Evolutionary conservation across 1,284 basidiomycete species (phyloP).

Genomic region (Cryptococcus amylolentus): DNA sequence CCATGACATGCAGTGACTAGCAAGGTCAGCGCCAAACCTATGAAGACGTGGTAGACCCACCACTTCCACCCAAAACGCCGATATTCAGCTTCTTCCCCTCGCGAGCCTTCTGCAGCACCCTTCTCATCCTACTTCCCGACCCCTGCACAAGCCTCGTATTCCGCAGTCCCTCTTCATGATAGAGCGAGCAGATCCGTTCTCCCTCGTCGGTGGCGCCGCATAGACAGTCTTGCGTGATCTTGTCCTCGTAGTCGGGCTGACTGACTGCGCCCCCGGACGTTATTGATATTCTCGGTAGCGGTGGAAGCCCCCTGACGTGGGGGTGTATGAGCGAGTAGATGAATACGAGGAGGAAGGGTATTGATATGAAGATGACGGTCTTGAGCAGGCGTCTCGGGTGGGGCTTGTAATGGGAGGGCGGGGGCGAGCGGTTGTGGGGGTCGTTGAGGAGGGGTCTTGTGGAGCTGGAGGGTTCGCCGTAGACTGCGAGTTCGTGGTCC

Average conservation of each 20-base stretch:
- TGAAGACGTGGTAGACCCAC: constrained; percentile 23
- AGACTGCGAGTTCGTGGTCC: not conserved
- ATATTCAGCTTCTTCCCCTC: constrained; percentile 39
- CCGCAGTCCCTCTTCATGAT: constrained; percentile 33
- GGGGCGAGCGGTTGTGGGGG: not conserved
- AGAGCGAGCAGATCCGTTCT: constrained; percentile 35
- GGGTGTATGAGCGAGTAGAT: constrained; percentile 38
- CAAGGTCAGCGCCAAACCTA: not conserved
- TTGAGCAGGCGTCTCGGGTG: constrained; percentile 20
- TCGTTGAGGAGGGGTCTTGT: not conserved
- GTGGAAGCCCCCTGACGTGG: constrained; percentile 37
- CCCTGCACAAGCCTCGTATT: constrained; percentile 32
- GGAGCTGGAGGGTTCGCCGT: not conserved
- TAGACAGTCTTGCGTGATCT: constrained; percentile 20
- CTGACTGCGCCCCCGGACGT: constrained; percentile 8
- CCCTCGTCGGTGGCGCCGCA: constrained; percentile 36
- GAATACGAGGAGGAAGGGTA: constrained; percentile 33
- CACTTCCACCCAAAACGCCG: constrained; percentile 46
- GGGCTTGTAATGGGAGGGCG: not conserved
- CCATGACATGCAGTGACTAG: constrained; percentile 38
- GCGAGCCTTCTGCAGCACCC: constrained; percentile 34
- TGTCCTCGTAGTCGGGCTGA: constrained; percentile 8
- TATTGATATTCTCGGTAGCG: constrained; percentile 36
- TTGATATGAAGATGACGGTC: constrained; percentile 23
- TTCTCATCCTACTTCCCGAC: constrained; percentile 36